These are phyloP conservation scores for Biscogniauxia sp. DNA, from an alignment of 2,329 filamentous ascomycete species.

Conservation along the genomic window DNA sequence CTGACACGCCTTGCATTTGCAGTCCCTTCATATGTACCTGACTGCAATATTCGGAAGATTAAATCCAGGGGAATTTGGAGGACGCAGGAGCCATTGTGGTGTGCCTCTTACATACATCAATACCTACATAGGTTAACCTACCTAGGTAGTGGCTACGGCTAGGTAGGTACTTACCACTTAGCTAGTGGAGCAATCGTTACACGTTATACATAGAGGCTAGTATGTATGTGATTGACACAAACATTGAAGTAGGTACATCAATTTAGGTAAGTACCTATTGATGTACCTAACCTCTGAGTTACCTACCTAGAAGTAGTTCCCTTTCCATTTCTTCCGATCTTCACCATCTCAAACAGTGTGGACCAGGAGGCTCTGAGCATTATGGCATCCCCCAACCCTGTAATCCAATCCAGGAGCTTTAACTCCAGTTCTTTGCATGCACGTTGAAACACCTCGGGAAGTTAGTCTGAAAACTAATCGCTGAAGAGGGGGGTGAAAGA, in stretches of 20 bases:
- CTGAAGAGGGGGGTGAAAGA: background rate
- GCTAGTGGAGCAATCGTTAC: too few species aligned
- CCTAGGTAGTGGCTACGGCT: too few species aligned
- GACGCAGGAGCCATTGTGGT: too few species aligned
- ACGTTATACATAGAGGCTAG: too few species aligned
- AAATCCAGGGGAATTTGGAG: background rate
- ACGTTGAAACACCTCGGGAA: background rate
- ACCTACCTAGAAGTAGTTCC: too few species aligned
- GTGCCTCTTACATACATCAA: too few species aligned
- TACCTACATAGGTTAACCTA: too few species aligned
- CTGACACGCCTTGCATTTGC: background rate
- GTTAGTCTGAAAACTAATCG: too few species aligned
- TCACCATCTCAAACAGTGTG: background rate
- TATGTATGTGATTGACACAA: too few species aligned
- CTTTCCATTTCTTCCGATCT: background rate
- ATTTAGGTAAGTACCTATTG: background rate
- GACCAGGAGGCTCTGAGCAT: background rate
- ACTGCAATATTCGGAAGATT: background rate
- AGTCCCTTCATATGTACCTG: background rate
- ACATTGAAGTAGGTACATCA: too few species aligned
- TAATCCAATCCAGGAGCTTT: background rate
- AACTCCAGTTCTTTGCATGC: background rate
- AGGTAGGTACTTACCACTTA: too few species aligned
- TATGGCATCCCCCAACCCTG: background rate
- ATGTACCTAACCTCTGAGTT: background rate